A percentile compares a stretch with the other conserved stretches of the same genome.
Evolutionary conservation across 768 basidiomycete species (phyloP).

Genomic region (Suillus paluster): DNA sequence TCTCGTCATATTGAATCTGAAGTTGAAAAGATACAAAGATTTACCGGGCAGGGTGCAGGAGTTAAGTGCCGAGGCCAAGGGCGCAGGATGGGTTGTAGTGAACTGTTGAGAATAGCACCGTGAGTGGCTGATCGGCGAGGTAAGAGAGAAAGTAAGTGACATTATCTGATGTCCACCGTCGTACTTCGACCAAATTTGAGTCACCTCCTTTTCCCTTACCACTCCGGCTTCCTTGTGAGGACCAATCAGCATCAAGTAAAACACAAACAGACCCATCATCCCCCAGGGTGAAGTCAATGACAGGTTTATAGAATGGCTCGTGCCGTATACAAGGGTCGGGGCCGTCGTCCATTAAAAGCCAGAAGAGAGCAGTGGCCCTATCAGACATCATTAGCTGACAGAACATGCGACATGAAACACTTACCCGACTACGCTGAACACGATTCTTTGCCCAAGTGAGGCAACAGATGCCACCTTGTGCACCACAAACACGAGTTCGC

Average conservation of each 20-base stretch:
- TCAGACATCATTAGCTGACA: conserved; percentile 3
- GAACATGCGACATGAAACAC: conserved; percentile 24
- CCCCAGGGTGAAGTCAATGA: conserved; percentile 58
- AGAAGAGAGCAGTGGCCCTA: conserved; percentile 75
- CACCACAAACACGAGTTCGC: conserved; percentile 56
- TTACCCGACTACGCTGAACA: conserved; percentile 80
- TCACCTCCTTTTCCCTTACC: conserved; percentile 20
- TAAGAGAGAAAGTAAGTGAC: conserved; percentile 33
- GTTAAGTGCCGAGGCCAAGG: conserved; percentile 51
- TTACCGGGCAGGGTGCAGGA: conserved; percentile 53
- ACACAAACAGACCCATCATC: conserved; percentile 48
- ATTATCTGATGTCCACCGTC: conserved; percentile 42
- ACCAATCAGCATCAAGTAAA: conserved; percentile 53
- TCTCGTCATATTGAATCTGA: conserved; percentile 1
- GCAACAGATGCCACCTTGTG: conserved; percentile 55
- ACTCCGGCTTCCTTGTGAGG: conserved; percentile 13
- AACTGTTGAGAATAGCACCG: conserved; percentile 22
- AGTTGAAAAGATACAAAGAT: conserved; percentile 13
- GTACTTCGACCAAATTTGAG: conserved; percentile 30
- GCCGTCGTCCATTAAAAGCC: conserved; percentile 35
- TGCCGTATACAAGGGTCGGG: conserved; percentile 32
- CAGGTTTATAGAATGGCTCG: conserved; percentile 59
- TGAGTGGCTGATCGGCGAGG: background rate
- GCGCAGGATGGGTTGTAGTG: conserved; percentile 20
- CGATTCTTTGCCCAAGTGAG: conserved; percentile 41